Base-by-base conservation (phyloP, 1,284 basidiomycete species). In the Boletus sp. region DNA sequence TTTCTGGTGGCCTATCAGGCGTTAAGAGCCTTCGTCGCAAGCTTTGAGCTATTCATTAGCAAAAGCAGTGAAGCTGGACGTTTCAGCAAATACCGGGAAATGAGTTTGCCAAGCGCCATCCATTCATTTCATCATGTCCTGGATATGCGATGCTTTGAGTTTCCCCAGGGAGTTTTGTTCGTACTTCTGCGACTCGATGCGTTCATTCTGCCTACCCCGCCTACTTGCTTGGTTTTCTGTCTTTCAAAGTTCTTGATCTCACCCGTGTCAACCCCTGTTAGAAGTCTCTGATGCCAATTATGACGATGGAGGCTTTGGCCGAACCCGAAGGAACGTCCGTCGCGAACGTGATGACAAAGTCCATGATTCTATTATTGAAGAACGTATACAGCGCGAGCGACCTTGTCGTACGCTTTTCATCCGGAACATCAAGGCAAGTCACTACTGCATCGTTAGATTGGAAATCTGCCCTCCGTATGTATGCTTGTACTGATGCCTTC, bases 391-490 rank as follows among this genome's bases (percentile, higher is more conserved):
- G 73, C 88, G 91, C 69, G 96, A 97, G 78, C 85, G 93, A 69
- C 95, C 95, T 1, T 97, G 97, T 76, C 86, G 97, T 55, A 98
- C 95, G 1, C 79, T 99, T 43, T 99, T 99, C 74, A 95, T 98
- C 65, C 90, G 97, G 69, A 98, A 98, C 75, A 93, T 98, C 70
- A 95, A 95, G 86, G 95, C 92, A 77, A 90, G 89, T 89, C 59
- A 50, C 31, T 21, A 25, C 37, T 54, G 60, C 65, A 62, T 59
- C 50, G 63, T 57, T 62, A 27, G 48, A 54, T 65, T 53, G 46
- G 19, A 57, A 48, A 51, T 59, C 61, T 63, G 64, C 58, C 48
- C 43, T 44, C 27, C 28, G 21, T n/a, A n/a, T 51, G 46, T 52
- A 53, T 38, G n/a, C 35, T 51, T n/a, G 50, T 65, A 38, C 71